Base-by-base conservation (phyloP, 345 rosid species). In the Crucihimalaya himalaica region DNA sequence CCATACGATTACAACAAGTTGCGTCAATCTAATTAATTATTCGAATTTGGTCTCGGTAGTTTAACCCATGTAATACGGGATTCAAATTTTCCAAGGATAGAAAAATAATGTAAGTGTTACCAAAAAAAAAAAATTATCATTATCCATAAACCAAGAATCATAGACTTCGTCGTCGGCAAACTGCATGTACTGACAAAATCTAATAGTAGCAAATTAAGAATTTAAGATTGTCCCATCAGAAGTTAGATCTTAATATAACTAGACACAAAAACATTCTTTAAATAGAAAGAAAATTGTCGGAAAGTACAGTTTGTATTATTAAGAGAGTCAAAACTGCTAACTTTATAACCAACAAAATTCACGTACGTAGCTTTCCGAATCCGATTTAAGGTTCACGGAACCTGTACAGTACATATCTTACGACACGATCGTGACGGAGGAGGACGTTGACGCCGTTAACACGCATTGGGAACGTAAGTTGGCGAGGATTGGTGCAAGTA, bases 231-330 rank as follows among this genome's bases (percentile, higher is more conserved):
- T 75, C 70, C 70, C 70, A 68, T 68, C 75, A 54, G 19, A 76
- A 8, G 23, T 32, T 51, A 52, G 32, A 75, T 61, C 42, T 68
- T 34, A 13, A 34, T 9, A 54, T 34, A 15, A 72, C 66, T 66
- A 66, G 21, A 45, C 57, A 51, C n/a, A 23, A 61, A 37, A 52
- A 51, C 69, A 42, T 34, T 6, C 79, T 69, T 21, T 23, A 61
- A 60, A 21, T 68, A 43, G 79, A 68, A 61, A 68, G 39, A 68
- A 29, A 31, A 20, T 75, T 68, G 74, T 75, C 79, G 79, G 79
- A 52, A 52, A 25, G 74, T 68, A 75, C 69, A 21, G 9, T 58
- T 48, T 72, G 16, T 32, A 52, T 16, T 28, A 10, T n/a, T n/a
- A n/a, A n/a, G n/a, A 56, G 37, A 48, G 54, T 67, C 73, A 67